Conservation (phyloP, 805 yeast species). For the Starmerella potacharoeniae region DNA sequence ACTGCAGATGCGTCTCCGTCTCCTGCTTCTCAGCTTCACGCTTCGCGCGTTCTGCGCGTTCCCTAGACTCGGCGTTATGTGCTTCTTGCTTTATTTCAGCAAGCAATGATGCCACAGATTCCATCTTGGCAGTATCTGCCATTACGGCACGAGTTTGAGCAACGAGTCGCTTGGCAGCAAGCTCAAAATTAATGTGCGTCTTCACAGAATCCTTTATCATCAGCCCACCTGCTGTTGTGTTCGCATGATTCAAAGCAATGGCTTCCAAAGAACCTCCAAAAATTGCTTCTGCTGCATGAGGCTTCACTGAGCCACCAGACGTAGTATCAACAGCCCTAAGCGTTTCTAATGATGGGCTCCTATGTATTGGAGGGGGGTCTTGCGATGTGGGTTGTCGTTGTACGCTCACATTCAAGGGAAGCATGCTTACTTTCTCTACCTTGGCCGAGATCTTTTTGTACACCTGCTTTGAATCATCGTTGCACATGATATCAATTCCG, state of each 20-base stretch:
- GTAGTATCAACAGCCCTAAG: slow-evolving; percentile 5
- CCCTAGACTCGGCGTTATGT: slow-evolving; percentile 17
- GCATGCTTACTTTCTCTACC: slow-evolving; percentile 60
- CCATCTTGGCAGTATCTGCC: slow-evolving; percentile 29
- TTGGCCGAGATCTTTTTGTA: slow-evolving; percentile 81
- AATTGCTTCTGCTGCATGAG: slow-evolving; percentile 21
- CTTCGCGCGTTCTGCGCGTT: slow-evolving; percentile 17
- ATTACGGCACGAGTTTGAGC: slow-evolving; percentile 27
- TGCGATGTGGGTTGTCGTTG: slow-evolving; percentile 5
- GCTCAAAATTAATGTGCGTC: slow-evolving; percentile 26
- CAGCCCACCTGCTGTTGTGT: slow-evolving; percentile 28
- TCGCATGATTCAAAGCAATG: slow-evolving; percentile 28
- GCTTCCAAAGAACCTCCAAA: slow-evolving; percentile 30
- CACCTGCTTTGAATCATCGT: slow-evolving; percentile 40
- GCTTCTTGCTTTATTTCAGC: slow-evolving; percentile 24
- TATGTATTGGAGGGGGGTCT: slow-evolving; percentile 5
- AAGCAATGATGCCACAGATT: slow-evolving; percentile 25
- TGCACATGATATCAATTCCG: slow-evolving; percentile 67
- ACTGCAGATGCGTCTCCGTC: slow-evolving; percentile 21
- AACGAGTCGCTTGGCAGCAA: slow-evolving; percentile 28
- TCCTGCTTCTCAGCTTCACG: slow-evolving; percentile 26
- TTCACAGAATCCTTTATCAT: slow-evolving; percentile 27
- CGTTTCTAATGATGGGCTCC: slow-evolving; percentile 18
- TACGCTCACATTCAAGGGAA: slow-evolving; percentile 31
- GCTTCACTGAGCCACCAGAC: background rate